phyloP scores from a whole-genome alignment of 257 asterid species.

The Solanum ossicruentum region DNA sequence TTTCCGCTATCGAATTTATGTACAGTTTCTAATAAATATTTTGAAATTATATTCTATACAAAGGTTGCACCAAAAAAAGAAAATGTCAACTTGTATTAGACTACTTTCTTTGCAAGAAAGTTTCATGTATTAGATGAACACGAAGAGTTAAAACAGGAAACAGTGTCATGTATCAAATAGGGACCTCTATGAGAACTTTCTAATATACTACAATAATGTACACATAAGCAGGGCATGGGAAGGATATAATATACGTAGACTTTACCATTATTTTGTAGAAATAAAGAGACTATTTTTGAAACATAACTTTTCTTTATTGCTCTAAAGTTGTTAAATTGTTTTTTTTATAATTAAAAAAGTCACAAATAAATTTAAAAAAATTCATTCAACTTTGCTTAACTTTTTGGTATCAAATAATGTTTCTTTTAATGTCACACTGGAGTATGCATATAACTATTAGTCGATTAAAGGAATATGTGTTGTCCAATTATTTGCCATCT shows the following conservation, averaged over 20 bases:
- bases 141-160: not conserved
- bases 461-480: not conserved
- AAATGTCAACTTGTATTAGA: not conserved
- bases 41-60: not conserved
- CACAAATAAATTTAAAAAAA: too few relatives aligned
- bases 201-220: not conserved
- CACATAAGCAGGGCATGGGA: too few relatives aligned
- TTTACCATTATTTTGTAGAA: too few relatives aligned
- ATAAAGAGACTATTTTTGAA: too few relatives aligned
- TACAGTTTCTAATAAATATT: not conserved
- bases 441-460: not conserved
- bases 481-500: not conserved
- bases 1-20: not conserved
- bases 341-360: not conserved
- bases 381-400: not conserved
- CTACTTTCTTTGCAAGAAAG: too few relatives aligned
- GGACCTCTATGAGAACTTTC: not conserved
- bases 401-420: not conserved
- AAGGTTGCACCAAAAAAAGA: not conserved
- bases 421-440: not conserved
- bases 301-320: not conserved
- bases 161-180: not conserved
- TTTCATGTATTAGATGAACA: not conserved
- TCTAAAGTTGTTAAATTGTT: not conserved
- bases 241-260: accelerated